Evolutionary conservation across 768 basidiomycete genomes (phyloP), one percentile per base, ranked within the genome.

Genomic region (Cubamyces sp.): DNA sequence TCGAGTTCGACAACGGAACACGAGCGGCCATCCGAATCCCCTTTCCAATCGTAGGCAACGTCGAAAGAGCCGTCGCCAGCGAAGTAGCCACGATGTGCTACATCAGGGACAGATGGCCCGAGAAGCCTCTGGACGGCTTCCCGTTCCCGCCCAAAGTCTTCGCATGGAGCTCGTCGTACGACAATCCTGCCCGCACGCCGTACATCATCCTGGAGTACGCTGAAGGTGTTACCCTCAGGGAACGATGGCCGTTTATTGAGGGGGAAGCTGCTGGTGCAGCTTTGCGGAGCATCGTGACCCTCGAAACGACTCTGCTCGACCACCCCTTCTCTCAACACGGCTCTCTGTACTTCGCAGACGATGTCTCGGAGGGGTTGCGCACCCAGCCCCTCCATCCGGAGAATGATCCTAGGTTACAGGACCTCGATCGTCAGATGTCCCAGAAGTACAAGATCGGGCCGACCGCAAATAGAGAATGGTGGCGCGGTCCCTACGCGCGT

Each of bases 81-180:
- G 57, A 57, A 26, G 57, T 57, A 7, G 57, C 57, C 37, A 57
- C 57, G 14, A 57, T 41, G 47, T 57, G 23, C 37, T 57, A 49
- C 39, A 16, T 57, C 16, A 23, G 37, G 5, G 57, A 57, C 30
- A 40, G 57, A n/a, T 57, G 46, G 47, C 23, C 19, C 15, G 7
- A 40, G 11, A 3, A 25, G 6, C 6, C 6, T 21, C 15, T 3
- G 3, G 23, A 3, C 1, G 6, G 0, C 15, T 54, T 52, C 28
- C 52, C 60, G n/a, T 18, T 49, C 4, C 60, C 43, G n/a, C 52
- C 60, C 3, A 54, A 18, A 42, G 60, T 61, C 14, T 28, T 61
- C 23, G 52, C 60, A 9, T 54, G 60, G 53, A 26, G 54, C 18
- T 28, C 43, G 5, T 41, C 52, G 4, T 49, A 39, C 46, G 18